A percentile compares a stretch with the other conserved stretches of the same genome.
Evolutionary conservation across 257 asterid genomes (phyloP).

Genomic region (Orobanche coerulescens): DNA sequence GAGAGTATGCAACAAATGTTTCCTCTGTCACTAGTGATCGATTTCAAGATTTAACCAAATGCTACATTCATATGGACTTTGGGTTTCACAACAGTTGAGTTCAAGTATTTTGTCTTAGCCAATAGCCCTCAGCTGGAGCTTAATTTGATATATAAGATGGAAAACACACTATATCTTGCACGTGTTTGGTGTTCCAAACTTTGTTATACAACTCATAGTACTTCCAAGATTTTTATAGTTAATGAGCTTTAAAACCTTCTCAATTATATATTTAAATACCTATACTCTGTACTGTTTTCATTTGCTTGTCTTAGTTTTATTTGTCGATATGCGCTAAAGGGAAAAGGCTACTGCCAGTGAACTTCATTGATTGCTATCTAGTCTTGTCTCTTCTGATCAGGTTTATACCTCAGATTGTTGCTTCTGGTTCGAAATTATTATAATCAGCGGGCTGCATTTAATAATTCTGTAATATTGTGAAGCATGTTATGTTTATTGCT

Average conservation of each 20-base stretch:
- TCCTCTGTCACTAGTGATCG: no score
- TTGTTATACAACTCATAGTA: no score
- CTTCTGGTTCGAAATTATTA: slow-evolving; percentile 2
- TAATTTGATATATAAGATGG: slow-evolving; percentile 13
- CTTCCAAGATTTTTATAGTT: not conserved
- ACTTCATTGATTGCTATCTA: slow-evolving; percentile 11
- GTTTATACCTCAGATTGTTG: slow-evolving; percentile 1
- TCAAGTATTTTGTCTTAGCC: slow-evolving; percentile 11
- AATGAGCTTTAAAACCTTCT: slow-evolving; percentile 13
- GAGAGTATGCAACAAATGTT: slow-evolving; percentile 17
- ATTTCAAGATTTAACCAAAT: not conserved
- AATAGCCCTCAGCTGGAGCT: slow-evolving; percentile 16
- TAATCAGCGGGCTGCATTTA: not conserved
- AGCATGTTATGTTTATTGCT: not conserved
- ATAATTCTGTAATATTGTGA: not conserved
- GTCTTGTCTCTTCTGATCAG: not conserved
- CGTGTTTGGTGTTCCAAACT: slow-evolving; percentile 11
- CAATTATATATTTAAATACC: not conserved
- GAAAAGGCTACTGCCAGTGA: not conserved
- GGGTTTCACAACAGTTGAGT: not conserved
- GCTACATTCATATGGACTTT: slow-evolving; percentile 6
- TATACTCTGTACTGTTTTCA: no score
- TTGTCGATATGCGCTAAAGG: slow-evolving; percentile 7
- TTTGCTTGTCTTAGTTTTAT: no score
- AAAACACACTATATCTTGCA: slow-evolving; percentile 6